phyloP scores from a whole-genome alignment of 2,329 filamentous ascomycete genomes.

The Microsporum ferrugineum region DNA sequence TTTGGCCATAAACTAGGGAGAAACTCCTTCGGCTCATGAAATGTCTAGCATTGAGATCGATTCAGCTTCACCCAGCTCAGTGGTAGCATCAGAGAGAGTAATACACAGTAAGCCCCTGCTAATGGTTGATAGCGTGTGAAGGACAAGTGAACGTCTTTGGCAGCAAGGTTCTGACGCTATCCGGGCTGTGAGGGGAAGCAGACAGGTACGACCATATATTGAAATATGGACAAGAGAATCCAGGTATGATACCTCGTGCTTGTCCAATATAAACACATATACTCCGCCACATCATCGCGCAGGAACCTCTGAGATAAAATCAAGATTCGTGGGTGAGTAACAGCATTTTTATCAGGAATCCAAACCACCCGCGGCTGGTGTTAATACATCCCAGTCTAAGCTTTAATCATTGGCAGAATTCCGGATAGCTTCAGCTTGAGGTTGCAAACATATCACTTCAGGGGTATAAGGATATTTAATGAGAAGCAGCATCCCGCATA shows the following conservation, averaged over 20 bases:
- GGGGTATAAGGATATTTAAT: not conserved
- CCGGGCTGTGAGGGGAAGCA: not conserved
- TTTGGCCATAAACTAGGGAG: too few species aligned
- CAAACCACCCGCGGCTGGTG: not conserved
- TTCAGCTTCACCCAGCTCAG: too few species aligned
- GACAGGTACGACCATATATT: not conserved
- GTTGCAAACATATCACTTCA: not conserved
- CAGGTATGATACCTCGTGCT: not conserved
- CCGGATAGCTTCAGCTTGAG: not conserved
- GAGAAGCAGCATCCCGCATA: too few species aligned
- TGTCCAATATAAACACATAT: not conserved
- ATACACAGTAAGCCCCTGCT: too few species aligned
- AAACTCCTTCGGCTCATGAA: too few species aligned
- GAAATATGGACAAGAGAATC: not conserved
- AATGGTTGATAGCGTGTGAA: too few species aligned
- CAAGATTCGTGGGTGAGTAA: not conserved
- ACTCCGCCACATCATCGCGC: not conserved
- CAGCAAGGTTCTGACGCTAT: not conserved
- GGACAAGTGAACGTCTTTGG: not conserved
- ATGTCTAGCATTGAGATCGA: too few species aligned
- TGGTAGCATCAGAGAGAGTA: too few species aligned
- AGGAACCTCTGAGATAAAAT: not conserved
- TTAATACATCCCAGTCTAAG: not conserved
- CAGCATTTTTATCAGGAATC: not conserved
- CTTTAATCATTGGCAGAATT: not conserved